These are phyloP conservation scores for Stereocaulon alpinum DNA, from an alignment of 495 filamentous ascomycete genomes.

Conservation along the genomic window DNA sequence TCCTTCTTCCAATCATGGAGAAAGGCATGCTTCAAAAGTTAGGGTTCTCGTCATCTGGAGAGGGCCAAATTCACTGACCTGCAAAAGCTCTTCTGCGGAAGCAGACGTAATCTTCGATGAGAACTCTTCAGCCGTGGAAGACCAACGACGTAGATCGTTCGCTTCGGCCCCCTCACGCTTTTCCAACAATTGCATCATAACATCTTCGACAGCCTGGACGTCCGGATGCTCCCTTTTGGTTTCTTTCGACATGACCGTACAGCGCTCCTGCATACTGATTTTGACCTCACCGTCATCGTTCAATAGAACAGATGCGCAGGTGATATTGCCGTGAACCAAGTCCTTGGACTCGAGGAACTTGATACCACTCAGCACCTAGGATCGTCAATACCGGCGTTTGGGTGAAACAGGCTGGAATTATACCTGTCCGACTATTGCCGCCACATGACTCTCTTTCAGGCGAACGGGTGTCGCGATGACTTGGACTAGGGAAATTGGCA, in stretches of 20 bases:
- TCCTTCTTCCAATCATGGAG: no score
- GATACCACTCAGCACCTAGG: constrained; percentile 2
- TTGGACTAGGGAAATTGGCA: constrained; percentile 21
- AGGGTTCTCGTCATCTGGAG: no score
- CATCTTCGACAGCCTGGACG: neutral
- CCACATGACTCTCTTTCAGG: constrained; percentile 23
- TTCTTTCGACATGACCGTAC: neutral
- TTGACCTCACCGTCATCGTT: constrained; percentile 1
- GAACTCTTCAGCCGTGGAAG: no score
- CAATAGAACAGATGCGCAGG: constrained; percentile 4
- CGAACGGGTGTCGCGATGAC: constrained; percentile 19
- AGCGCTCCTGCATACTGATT: constrained; percentile 5
- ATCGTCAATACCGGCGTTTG: neutral
- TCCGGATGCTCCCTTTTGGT: constrained; percentile 1
- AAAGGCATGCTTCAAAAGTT: no score
- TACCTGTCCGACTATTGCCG: constrained; percentile 26
- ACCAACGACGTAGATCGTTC: no score
- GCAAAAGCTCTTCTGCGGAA: no score
- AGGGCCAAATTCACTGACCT: no score
- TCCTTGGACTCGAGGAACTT: constrained; percentile 6
- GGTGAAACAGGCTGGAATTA: no score
- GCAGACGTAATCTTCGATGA: no score
- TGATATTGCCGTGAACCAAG: constrained; percentile 4
- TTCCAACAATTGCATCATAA: constrained; percentile 9
- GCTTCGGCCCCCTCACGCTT: neutral